Percentiles rank a stretch among this genome's conserved stretches.
phyloP scores from a whole-genome alignment of 2,329 filamentous ascomycete genomes.

The Chrysoporthe austroafricana region DNA sequence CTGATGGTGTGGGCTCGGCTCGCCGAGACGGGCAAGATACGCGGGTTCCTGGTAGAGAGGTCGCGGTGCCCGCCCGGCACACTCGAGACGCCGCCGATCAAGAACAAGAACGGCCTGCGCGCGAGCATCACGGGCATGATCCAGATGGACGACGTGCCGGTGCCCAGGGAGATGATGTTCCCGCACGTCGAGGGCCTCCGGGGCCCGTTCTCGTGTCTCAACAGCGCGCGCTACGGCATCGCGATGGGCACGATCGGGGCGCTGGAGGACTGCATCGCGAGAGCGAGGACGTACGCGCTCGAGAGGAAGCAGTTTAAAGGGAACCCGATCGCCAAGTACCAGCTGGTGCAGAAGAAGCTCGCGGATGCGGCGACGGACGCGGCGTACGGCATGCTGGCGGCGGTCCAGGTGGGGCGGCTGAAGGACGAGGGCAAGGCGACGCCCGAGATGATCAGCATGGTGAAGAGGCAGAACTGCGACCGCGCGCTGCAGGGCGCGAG shows the following conservation, averaged over 20 bases:
- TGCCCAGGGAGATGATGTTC: conserved; percentile 92
- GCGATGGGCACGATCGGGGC: conserved; percentile 93
- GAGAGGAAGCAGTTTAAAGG: conserved; percentile 95
- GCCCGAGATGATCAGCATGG: conserved; percentile 96
- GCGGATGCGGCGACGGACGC: conserved; percentile 91
- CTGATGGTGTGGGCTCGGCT: conserved; percentile 91
- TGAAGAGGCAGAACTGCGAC: conserved; percentile 98
- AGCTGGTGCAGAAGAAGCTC: conserved; percentile 97
- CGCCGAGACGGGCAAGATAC: conserved; percentile 88
- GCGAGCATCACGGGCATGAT: conserved; percentile 98
- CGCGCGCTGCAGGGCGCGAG: conserved; percentile 79
- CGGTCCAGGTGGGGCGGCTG: conserved; percentile 86
- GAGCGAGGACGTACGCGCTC: conserved; percentile 83
- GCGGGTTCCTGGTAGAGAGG: conserved; percentile 88
- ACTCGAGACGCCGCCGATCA: conserved; percentile 87
- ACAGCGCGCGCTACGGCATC: conserved; percentile 92
- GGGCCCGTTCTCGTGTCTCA: conserved; percentile 92
- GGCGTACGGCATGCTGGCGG: conserved; percentile 86
- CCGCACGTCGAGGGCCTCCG: conserved; percentile 83
- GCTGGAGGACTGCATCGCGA: conserved; percentile 84
- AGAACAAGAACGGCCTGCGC: conserved; percentile 92
- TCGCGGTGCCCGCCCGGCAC: conserved; percentile 84
- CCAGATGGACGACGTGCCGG: conserved; percentile 87
- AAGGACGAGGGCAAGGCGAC: conserved; percentile 88
- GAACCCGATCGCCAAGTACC: conserved; percentile 93